Percentiles rank a stretch among this genome's conserved stretches.
Conservation (phyloP, 1,284 basidiomycete genomes). For the Cryptococcus jaspeensis region DNA sequence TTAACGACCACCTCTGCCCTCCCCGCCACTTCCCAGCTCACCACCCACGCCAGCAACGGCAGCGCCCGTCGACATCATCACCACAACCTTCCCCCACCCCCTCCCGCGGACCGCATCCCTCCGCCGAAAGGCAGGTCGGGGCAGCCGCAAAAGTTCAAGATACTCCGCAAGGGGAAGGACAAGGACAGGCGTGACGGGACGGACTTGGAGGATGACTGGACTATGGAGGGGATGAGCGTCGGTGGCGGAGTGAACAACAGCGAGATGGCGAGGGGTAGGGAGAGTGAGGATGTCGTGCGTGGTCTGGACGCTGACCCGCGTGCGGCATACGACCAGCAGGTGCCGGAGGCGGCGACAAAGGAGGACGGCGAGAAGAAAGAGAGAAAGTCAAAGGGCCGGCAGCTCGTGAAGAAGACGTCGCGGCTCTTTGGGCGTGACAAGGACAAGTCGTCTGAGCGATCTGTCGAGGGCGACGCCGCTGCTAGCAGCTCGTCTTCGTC, state of each 20-base stretch:
- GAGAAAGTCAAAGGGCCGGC: conserved; percentile 30
- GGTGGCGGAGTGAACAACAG: conserved; percentile 2
- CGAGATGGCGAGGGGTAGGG: background rate
- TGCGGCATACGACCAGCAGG: conserved; percentile 18
- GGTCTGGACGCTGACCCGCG: background rate
- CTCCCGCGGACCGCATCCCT: conserved; percentile 22
- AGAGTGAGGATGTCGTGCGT: background rate
- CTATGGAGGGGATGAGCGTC: conserved; percentile 26
- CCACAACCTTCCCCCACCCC: conserved; percentile 13
- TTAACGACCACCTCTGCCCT: conserved; percentile 2
- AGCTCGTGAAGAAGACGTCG: conserved; percentile 47
- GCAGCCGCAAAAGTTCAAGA: conserved; percentile 21
- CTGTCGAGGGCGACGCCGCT: conserved; percentile 9
- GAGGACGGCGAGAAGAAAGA: conserved; percentile 23
- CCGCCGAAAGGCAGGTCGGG: conserved; percentile 20
- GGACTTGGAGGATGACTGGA: conserved; percentile 44
- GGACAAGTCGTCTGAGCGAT: conserved; percentile 15
- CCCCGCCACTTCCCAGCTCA: no score
- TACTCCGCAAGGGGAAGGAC: conserved; percentile 22
- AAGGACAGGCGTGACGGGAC: conserved; percentile 9
- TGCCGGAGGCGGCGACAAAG: conserved; percentile 22
- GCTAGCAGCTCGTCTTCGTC: conserved; percentile 15
- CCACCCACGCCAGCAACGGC: no score
- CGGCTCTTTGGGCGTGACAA: conserved; percentile 36
- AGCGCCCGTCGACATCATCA: no score